Conservation (phyloP, 169 alveolate species). For the Plasmodium fragile region DNA sequence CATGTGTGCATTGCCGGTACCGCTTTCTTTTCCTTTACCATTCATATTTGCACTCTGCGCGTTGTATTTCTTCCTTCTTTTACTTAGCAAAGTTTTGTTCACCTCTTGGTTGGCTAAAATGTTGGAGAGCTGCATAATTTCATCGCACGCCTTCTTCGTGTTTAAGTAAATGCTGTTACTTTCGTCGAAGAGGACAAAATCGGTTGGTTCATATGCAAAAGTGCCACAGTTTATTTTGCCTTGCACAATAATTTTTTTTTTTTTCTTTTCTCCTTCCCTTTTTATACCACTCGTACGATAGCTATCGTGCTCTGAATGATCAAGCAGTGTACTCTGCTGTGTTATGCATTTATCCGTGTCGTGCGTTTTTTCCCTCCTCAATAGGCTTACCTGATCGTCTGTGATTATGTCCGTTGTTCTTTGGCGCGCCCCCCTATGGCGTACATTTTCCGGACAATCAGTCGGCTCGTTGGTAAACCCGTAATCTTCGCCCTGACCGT, state of each 20-base stretch:
- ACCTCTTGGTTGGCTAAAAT: constrained; percentile 63
- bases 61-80: constrained; percentile 37
- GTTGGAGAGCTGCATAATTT: constrained; percentile 33
- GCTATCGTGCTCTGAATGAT: constrained; percentile 7
- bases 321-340: not conserved
- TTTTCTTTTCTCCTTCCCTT: not conserved
- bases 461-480: not conserved
- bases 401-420: constrained; percentile 3
- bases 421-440: not conserved
- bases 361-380: not conserved
- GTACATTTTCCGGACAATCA: not conserved
- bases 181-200: constrained; percentile 64
- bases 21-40: not conserved
- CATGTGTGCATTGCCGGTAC: not conserved
- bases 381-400: not conserved
- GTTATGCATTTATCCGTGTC: not conserved
- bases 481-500: not conserved
- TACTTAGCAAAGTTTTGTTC: constrained; percentile 29
- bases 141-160: constrained; percentile 66
- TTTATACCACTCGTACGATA: not conserved
- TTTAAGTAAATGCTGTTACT: constrained; percentile 35
- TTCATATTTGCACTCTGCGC: constrained; percentile 9
- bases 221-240: constrained; percentile 9
- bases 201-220: constrained; percentile 30
- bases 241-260: constrained; percentile 30